These are phyloP conservation scores for Corniculantispora saksenae DNA, from an alignment of 2,329 filamentous ascomycete species.

Conservation along the genomic window DNA sequence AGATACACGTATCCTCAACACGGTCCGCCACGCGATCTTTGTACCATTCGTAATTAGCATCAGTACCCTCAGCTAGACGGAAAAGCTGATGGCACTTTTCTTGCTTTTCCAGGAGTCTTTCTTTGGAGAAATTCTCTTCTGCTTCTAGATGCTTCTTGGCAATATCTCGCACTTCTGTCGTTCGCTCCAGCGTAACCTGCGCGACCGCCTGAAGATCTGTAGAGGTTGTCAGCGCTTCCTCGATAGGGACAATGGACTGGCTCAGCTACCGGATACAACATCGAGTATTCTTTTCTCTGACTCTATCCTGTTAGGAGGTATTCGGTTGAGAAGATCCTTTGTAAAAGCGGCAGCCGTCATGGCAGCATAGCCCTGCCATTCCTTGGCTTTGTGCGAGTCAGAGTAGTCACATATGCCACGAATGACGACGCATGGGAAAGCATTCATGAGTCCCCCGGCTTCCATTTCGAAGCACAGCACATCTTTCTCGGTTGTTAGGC, in stretches of 20 bases:
- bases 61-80: no score
- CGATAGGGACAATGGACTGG: neutral
- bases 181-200: no score
- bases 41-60: no score
- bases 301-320: neutral
- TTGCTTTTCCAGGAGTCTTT: no score
- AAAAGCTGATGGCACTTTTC: no score
- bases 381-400: neutral
- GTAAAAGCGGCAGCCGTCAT: slow-evolving; percentile 27
- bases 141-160: no score
- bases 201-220: no score
- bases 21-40: no score
- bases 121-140: no score
- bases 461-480: neutral
- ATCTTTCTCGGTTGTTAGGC: neutral
- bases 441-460: neutral
- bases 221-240: no score
- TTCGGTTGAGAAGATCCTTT: slow-evolving; percentile 14
- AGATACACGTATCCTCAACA: slow-evolving; percentile 33
- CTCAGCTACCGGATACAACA: neutral
- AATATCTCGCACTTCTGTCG: no score
- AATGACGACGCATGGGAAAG: neutral
- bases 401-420: neutral
- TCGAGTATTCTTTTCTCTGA: neutral
- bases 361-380: slow-evolving; percentile 25